Base-by-base conservation (phyloP, 225 moss, liverwort and hornwort genomes). In the Straminergon stramineum region DNA sequence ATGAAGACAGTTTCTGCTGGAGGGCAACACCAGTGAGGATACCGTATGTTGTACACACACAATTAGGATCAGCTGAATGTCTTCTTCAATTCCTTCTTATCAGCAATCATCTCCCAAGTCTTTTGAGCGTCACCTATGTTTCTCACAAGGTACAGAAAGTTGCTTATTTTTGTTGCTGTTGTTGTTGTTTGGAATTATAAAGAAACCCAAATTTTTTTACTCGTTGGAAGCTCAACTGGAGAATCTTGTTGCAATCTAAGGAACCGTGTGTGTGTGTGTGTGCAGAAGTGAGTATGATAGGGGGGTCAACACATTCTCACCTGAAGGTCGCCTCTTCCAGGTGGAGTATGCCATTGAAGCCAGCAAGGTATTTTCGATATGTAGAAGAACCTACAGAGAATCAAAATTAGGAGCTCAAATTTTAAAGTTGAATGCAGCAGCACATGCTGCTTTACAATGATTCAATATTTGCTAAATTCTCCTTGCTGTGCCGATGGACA, bases 261-360 rank as follows among this genome's bases (percentile, higher is more conserved):
- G 19, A 8, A 4, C 21, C 30, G 63, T 53, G 7, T 34, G 56
- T 63, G 63, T 53, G 7, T 34, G 56, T 51, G 55, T 30, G 52
- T 82, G 91, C 87, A 95, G 95, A 79, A 95, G 95, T 84, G 92
- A 95, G 83, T 95, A 95, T 92, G 95, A 95, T 76, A 89, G 92
- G 82, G 93, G 95, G 32, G 87, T 95, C 79, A 95, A 95, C 52
- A 95, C 95, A 64, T 95, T 95, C 81, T 95, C 93, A 7, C 95
- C 95, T 0, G 95, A 95, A 89, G 95, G 95, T 19, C 92, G 95
- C 48, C 91, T 95, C 56, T 95, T 93, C 83, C 95, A 95, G 66
- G 92, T 95, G 63, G 95, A 95, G 81, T 95, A 95, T 78, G 95
- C 95, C 65, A 93, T 95, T 84, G 93, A 93, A 89, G 95, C 95